Evolutionary conservation across 106 monocot genomes (phyloP).

Genomic region (Agapanthus africanus): DNA sequence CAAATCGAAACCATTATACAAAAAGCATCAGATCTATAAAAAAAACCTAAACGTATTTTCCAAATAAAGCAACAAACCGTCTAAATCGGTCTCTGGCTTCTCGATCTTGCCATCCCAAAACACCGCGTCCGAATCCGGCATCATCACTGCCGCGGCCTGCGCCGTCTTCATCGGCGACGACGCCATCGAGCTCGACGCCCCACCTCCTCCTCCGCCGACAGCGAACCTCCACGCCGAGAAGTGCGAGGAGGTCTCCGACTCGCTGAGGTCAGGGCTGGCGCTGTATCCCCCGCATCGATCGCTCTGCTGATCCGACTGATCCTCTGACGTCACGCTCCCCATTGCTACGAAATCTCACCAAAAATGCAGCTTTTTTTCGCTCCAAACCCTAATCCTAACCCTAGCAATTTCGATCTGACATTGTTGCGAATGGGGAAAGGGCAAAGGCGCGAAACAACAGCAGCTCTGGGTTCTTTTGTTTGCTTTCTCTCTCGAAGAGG

Average conservation of each 20-base stretch:
- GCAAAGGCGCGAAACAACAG: too few relatives aligned
- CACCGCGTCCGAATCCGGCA: constrained; percentile 11
- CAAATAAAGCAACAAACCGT: constrained; percentile 26
- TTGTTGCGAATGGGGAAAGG: too few relatives aligned
- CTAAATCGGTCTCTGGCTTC: constrained; percentile 33
- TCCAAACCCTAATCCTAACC: too few relatives aligned
- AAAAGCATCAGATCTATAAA: not conserved
- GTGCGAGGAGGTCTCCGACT: constrained; percentile 63
- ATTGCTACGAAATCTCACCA: too few relatives aligned
- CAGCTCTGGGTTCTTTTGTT: too few relatives aligned
- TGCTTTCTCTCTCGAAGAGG: too few relatives aligned
- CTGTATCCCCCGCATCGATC: constrained; percentile 74
- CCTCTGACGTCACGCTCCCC: constrained; percentile 69
- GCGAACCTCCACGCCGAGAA: constrained; percentile 27
- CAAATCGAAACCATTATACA: not conserved
- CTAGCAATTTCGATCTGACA: too few relatives aligned
- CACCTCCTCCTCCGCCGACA: constrained; percentile 18
- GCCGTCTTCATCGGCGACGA: constrained; percentile 20
- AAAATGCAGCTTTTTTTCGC: too few relatives aligned
- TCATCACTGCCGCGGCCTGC: constrained; percentile 2
- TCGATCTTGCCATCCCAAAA: constrained; percentile 51
- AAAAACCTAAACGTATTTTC: not conserved
- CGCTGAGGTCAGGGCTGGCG: constrained; percentile 73
- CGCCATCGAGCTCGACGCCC: constrained; percentile 38
- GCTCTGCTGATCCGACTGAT: too few relatives aligned